Evolutionary conservation across 2,329 filamentous ascomycete genomes (phyloP).

Genomic region (Paraphaeosphaeria sporulosa): DNA sequence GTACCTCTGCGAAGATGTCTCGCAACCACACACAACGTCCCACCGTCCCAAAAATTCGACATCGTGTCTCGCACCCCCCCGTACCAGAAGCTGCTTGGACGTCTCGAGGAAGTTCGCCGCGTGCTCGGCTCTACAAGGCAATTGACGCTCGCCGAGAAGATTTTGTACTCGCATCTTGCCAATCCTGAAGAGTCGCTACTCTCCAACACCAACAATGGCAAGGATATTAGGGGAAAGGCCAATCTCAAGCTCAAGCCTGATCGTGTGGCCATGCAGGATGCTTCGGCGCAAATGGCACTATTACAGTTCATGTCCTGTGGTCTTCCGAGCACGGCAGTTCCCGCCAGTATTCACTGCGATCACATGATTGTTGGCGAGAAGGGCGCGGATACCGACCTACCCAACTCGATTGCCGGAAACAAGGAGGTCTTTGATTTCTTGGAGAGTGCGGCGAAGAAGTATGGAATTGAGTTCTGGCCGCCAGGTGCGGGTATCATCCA

Average conservation of each 20-base stretch:
- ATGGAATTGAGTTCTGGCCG: conserved; percentile 56
- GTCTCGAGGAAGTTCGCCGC: conserved; percentile 76
- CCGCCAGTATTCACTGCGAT: conserved; percentile 97
- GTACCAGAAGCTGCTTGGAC: conserved; percentile 81
- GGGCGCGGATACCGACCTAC: conserved; percentile 85
- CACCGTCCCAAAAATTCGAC: conserved; percentile 41
- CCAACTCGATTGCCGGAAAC: conserved; percentile 86
- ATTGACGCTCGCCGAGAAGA: conserved; percentile 95
- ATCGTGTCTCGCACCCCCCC: conserved; percentile 71
- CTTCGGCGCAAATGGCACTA: conserved; percentile 96
- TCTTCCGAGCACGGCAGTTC: conserved; percentile 86
- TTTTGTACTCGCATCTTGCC: conserved; percentile 94
- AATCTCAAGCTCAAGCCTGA: conserved; percentile 98
- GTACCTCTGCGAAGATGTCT: conserved; percentile 35
- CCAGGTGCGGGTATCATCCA: conserved; percentile 66
- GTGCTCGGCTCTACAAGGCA: conserved; percentile 70
- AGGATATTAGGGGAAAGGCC: conserved; percentile 81
- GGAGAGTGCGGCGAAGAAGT: conserved; percentile 74
- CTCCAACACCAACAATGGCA: conserved; percentile 81
- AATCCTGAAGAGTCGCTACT: conserved; percentile 88
- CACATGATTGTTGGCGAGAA: conserved; percentile 97
- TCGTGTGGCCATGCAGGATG: conserved; percentile 98
- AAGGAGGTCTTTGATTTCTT: conserved; percentile 98
- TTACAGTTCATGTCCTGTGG: conserved; percentile 99
- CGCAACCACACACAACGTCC: conserved; percentile 40